phyloP scores from a whole-genome alignment of 768 basidiomycete genomes.

The Mycena chlorophos region DNA sequence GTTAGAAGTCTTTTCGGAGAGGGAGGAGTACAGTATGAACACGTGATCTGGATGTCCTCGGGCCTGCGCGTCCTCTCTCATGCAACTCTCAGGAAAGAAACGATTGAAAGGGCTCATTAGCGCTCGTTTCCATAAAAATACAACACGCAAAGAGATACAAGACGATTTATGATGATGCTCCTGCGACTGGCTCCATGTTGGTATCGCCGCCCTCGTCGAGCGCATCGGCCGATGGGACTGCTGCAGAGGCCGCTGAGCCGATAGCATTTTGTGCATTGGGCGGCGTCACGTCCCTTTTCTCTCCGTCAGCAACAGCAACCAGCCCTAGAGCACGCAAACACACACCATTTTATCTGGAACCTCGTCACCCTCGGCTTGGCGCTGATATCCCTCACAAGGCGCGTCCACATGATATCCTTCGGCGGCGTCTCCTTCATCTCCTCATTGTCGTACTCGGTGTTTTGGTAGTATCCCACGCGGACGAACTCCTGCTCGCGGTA shows the following conservation, averaged over 20 bases:
- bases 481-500: conserved; percentile 98
- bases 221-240: conserved; percentile 73
- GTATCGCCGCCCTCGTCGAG: conserved; percentile 39
- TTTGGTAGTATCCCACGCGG: conserved; percentile 99
- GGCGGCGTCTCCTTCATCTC: conserved; percentile 82
- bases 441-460: conserved; percentile 96
- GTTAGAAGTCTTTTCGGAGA: neutral
- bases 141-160: neutral
- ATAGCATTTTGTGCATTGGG: conserved; percentile 44
- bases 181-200: neutral
- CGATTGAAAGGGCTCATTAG: neutral
- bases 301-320: neutral
- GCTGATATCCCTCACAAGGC: conserved; percentile 83
- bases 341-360: conserved; percentile 85
- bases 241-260: conserved; percentile 70
- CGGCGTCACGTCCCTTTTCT: conserved; percentile 61
- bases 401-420: conserved; percentile 68
- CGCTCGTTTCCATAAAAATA: neutral
- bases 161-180: neutral
- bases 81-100: too few relatives aligned
- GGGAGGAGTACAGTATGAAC: too few relatives aligned
- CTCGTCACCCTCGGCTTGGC: conserved; percentile 92
- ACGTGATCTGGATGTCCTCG: too few relatives aligned
- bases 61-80: too few relatives aligned
- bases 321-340: conserved; percentile 6